phyloP scores from a whole-genome alignment of 495 filamentous ascomycete genomes.

The Aspergillus funiculosus region DNA sequence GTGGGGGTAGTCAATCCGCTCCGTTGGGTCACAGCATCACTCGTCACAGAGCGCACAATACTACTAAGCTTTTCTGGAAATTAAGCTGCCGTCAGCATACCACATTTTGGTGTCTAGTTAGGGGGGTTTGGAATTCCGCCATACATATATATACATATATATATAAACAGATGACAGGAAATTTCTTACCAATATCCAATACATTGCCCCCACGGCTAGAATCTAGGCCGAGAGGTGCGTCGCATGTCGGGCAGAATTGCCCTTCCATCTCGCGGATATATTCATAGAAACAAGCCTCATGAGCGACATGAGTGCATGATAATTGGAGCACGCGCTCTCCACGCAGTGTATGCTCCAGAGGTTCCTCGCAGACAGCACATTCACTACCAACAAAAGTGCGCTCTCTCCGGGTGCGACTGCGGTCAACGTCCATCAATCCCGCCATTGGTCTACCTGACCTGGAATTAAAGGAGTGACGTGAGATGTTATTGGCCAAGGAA shows the following conservation, averaged over 20 bases:
- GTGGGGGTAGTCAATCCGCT: slow-evolving; percentile 51
- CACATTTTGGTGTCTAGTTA: too few species aligned
- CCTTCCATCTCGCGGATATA: slow-evolving; percentile 94
- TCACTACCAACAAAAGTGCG: slow-evolving; percentile 91
- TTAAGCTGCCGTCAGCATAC: slow-evolving; percentile 6
- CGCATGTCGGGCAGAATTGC: slow-evolving; percentile 91
- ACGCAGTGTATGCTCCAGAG: slow-evolving; percentile 89
- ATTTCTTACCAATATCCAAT: slow-evolving; percentile 81
- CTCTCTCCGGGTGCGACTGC: slow-evolving; percentile 76
- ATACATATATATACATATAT: too few species aligned
- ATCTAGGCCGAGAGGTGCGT: slow-evolving; percentile 87
- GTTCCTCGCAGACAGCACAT: slow-evolving; percentile 96
- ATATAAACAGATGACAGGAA: background rate
- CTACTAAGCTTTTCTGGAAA: slow-evolving; percentile 83
- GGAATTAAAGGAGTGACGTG: slow-evolving; percentile 43
- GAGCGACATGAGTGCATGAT: slow-evolving; percentile 90
- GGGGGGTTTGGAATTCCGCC: too few species aligned
- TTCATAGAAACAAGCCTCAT: slow-evolving; percentile 99
- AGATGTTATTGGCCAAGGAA: slow-evolving; percentile 27
- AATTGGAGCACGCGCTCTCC: slow-evolving; percentile 95
- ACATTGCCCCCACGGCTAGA: slow-evolving; percentile 94
- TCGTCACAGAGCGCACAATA: slow-evolving; percentile 82
- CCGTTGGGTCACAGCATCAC: slow-evolving; percentile 49
- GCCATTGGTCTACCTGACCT: slow-evolving; percentile 56
- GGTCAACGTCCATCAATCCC: slow-evolving; percentile 70